Base-by-base conservation (phyloP, 2,329 filamentous ascomycete genomes). In the Scorias spongiosa region DNA sequence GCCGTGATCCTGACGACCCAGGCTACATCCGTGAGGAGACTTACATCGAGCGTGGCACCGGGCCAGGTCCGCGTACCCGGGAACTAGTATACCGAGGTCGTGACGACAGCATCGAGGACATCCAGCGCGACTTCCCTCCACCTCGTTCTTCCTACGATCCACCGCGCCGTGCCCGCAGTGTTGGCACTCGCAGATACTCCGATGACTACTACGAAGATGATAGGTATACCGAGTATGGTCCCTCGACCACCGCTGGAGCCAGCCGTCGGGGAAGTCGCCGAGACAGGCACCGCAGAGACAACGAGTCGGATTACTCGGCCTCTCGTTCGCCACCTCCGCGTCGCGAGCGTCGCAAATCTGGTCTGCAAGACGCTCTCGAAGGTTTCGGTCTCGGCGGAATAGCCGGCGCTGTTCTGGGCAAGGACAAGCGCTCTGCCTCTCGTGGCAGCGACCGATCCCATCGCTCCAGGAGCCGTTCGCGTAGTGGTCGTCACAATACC, bases 101-200 rank as follows among this genome's bases (percentile, higher is more conserved):
- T 50, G 80, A 88, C 59, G 81, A 86, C 56, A 87, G 81, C 61
- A 79, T 93, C 57, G 88, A 94, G 65, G 84, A 93, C 64, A 78
- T 93, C 47, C 77, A 78, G 50, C 79, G 86, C 52, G 84, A 93
- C 53, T 93, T 93, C 56, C 84, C 84, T 29, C 84, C 85, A 6
- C 81, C 80, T 5, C 78, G 56, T 58, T 47, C 41, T 37, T 51
- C 51, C 28, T 51, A 54, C 37, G 54, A 54, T 43, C 51, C 64
- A 42, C 59, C 72, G 32, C 73, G 76, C 51, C 75, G 80, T 46
- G 69, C 80, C 52, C 74, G 78, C 54, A 84, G 81, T 6, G 74
- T 73, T 44, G 79, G 80, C 44, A 52, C 59, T 32, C 48, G 58
- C 36, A 49, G 54, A 29, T 55, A 56, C 51, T 52, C 52, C 40